Evolutionary conservation across 495 filamentous ascomycete species (phyloP).

Genomic region (Penicillium salamii): DNA sequence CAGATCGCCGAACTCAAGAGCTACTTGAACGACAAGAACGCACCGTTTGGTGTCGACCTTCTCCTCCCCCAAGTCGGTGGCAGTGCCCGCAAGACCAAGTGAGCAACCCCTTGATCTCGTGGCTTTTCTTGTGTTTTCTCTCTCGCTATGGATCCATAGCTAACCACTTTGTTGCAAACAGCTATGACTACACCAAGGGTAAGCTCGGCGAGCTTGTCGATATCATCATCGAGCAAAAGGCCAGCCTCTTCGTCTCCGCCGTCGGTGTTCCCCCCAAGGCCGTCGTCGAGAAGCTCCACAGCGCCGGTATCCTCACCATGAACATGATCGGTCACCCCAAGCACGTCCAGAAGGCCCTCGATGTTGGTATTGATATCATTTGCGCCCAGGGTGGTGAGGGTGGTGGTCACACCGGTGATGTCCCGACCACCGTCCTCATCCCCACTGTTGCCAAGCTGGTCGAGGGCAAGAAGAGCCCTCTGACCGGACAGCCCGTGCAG

Average conservation of each 20-base stretch:
- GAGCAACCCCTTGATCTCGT: too few species aligned
- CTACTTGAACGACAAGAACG: conserved; percentile 86
- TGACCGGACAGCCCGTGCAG: conserved; percentile 83
- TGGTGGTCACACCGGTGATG: conserved; percentile 87
- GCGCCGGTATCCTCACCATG: conserved; percentile 89
- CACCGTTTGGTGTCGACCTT: conserved; percentile 97
- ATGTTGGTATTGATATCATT: conserved; percentile 84
- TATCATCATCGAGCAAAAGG: conserved; percentile 87
- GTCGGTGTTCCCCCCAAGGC: conserved; percentile 88
- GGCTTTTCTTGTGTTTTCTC: background rate
- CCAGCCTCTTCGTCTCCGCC: conserved; percentile 93
- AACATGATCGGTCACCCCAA: conserved; percentile 99
- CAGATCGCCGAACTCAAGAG: conserved; percentile 94
- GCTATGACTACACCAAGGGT: conserved; percentile 99
- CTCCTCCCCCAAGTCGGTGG: conserved; percentile 93
- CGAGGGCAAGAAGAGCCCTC: conserved; percentile 76
- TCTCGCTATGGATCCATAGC: background rate
- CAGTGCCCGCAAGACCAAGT: conserved; percentile 92
- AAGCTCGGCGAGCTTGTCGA: conserved; percentile 89
- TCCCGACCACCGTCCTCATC: conserved; percentile 84
- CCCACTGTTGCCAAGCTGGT: conserved; percentile 83
- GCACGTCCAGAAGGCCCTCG: conserved; percentile 92
- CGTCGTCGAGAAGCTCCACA: conserved; percentile 87
- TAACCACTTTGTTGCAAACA: conserved; percentile 35
- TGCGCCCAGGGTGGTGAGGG: conserved; percentile 93